phyloP scores from a whole-genome alignment of 2,329 filamentous ascomycete species.

The Diaporthe vexans region DNA sequence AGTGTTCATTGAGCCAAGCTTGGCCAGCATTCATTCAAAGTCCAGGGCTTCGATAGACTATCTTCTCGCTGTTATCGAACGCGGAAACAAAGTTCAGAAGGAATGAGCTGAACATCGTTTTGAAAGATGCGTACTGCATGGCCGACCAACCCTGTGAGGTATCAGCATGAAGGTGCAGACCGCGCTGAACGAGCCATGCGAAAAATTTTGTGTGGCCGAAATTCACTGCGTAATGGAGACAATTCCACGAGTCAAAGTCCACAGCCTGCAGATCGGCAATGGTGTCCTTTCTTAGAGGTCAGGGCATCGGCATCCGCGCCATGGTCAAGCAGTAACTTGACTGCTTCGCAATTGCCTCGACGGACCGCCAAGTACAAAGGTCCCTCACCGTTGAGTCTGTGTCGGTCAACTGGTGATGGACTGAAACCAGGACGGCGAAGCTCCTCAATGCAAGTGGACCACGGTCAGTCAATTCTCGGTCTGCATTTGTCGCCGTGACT shows the following conservation, averaged over 20 bases:
- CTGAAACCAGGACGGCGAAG: too few species aligned
- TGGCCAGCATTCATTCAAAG: accelerated
- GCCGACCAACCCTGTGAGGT: background rate
- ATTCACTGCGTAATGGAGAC: background rate
- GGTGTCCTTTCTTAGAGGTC: background rate
- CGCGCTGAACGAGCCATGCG: background rate
- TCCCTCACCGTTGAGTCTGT: too few species aligned
- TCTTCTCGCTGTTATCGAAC: accelerated
- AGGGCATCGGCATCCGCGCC: background rate
- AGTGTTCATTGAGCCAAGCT: background rate
- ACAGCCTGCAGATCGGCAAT: background rate
- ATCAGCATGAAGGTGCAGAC: background rate
- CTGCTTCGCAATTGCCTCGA: too few species aligned
- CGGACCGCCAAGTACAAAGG: too few species aligned
- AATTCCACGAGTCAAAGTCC: background rate
- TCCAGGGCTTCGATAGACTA: background rate
- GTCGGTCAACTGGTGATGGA: too few species aligned
- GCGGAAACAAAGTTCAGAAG: background rate
- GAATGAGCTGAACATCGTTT: background rate
- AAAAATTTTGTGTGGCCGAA: background rate
- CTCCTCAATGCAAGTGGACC: too few species aligned
- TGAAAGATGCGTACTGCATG: background rate
- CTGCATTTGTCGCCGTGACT: too few species aligned
- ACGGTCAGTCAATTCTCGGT: too few species aligned
- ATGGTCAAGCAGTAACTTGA: background rate